Conservation (phyloP, 305 asterid species). For the Salvia sclarea region DNA sequence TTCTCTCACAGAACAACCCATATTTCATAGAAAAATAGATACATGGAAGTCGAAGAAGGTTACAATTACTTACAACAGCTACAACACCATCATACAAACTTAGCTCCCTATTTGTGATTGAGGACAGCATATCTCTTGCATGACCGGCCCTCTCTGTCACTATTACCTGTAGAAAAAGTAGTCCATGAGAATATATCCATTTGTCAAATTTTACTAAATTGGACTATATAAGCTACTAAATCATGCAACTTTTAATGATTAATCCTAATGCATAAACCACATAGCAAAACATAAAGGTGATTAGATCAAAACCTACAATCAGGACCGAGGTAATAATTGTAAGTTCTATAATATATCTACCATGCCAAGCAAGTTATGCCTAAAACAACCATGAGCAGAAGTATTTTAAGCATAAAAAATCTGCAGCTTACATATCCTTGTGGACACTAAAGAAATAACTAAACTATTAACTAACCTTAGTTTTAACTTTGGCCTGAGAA, state of each 20-base stretch:
- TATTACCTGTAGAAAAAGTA: constrained; percentile 58
- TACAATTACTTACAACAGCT: constrained; percentile 76
- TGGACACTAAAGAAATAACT: constrained; percentile 16
- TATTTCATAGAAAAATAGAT: constrained; percentile 15
- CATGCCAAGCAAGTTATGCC: constrained; percentile 15
- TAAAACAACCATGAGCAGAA: not conserved
- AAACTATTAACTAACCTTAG: constrained; percentile 57
- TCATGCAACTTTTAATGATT: not conserved
- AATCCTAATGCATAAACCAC: not conserved
- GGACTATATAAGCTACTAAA: not conserved
- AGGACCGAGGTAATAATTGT: not conserved
- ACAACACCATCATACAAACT: constrained; percentile 76
- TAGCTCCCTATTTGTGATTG: constrained; percentile 68
- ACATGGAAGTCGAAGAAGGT: constrained; percentile 21
- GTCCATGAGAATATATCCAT: constrained; percentile 1
- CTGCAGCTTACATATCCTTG: not conserved
- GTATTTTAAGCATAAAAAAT: constrained; percentile 6
- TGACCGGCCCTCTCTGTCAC: constrained; percentile 93
- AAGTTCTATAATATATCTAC: not conserved
- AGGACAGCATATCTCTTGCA: constrained; percentile 75
- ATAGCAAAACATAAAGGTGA: constrained; percentile 4
- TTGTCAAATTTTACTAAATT: constrained; percentile 23
- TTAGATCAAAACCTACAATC: constrained; percentile 20
- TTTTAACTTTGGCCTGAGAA: constrained; percentile 77
- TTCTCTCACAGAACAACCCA: not conserved